These are phyloP conservation scores for Microbotryum intermedium DNA, from an alignment of 1,284 basidiomycete species.

Conservation along the genomic window DNA sequence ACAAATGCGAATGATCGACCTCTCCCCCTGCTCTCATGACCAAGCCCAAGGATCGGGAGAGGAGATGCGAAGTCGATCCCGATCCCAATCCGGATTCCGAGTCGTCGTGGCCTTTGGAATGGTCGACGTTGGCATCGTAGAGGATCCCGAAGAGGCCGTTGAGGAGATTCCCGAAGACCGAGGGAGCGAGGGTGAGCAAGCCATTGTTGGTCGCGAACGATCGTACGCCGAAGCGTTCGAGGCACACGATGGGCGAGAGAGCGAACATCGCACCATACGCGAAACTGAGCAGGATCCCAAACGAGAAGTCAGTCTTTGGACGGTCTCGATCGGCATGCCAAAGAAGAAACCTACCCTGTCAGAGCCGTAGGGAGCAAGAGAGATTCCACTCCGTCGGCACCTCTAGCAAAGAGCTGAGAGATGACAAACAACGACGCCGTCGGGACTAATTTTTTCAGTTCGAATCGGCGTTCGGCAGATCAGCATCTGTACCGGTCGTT, in stretches of 20 bases:
- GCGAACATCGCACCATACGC: slow-evolving; percentile 21
- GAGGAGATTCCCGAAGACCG: slow-evolving; percentile 8
- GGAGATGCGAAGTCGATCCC: not conserved
- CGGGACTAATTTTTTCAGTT: slow-evolving; percentile 3
- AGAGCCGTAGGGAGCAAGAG: slow-evolving; percentile 8
- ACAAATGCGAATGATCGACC: slow-evolving; percentile 1
- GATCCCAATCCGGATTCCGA: too few species aligned
- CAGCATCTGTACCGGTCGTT: not conserved
- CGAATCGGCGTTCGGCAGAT: not conserved
- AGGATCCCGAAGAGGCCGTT: slow-evolving; percentile 19
- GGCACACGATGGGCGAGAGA: slow-evolving; percentile 11
- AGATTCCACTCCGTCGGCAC: slow-evolving; percentile 1
- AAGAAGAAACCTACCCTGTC: slow-evolving; percentile 1
- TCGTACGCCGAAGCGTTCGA: slow-evolving; percentile 20
- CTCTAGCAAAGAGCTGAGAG: slow-evolving; percentile 15
- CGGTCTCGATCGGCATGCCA: not conserved
- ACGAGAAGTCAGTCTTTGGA: not conserved
- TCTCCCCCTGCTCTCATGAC: not conserved
- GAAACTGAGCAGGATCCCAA: slow-evolving; percentile 2
- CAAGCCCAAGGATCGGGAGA: not conserved
- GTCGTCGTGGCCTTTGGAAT: not conserved
- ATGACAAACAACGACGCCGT: slow-evolving; percentile 14
- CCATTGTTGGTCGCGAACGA: slow-evolving; percentile 12
- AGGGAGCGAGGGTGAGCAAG: slow-evolving; percentile 4
- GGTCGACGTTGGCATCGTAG: slow-evolving; percentile 15